Conservation (phyloP, 805 yeast genomes). For the Cyberlindnera galapagoensis region DNA sequence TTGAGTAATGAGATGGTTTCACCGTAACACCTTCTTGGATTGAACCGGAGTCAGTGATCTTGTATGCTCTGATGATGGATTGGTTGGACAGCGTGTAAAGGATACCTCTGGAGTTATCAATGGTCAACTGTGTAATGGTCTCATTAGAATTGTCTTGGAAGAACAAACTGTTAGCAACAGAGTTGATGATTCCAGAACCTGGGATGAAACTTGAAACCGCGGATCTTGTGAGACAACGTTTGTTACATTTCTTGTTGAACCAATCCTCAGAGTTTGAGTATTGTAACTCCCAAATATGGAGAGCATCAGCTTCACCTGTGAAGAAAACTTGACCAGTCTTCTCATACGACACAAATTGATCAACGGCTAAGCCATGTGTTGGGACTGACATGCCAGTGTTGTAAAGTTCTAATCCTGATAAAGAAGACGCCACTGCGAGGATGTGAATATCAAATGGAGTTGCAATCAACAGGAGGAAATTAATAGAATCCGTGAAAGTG, state of each 20-base stretch:
- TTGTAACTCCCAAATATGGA: slow-evolving; percentile 79
- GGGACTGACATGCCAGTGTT: slow-evolving; percentile 81
- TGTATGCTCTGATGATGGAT: slow-evolving; percentile 77
- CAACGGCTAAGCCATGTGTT: slow-evolving; percentile 69
- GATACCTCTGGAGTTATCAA: slow-evolving; percentile 73
- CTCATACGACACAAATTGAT: slow-evolving; percentile 51
- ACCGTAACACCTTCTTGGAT: slow-evolving; percentile 35
- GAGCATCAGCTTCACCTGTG: slow-evolving; percentile 71
- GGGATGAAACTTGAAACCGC: slow-evolving; percentile 46
- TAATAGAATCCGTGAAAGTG: slow-evolving; percentile 74
- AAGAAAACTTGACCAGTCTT: slow-evolving; percentile 77
- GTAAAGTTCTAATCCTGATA: slow-evolving; percentile 56
- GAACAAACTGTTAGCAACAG: slow-evolving; percentile 28
- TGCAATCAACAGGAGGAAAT: slow-evolving; percentile 65
- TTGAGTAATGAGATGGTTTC: slow-evolving; percentile 30
- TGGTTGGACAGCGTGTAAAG: slow-evolving; percentile 77
- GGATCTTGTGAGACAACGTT: slow-evolving; percentile 74
- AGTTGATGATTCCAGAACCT: slow-evolving; percentile 30
- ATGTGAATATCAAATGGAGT: slow-evolving; percentile 77
- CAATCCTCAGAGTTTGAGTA: slow-evolving; percentile 82
- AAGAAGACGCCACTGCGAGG: slow-evolving; percentile 57
- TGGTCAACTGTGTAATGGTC: slow-evolving; percentile 60
- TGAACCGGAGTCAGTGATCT: slow-evolving; percentile 38
- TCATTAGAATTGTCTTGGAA: slow-evolving; percentile 26
- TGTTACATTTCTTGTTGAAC: slow-evolving; percentile 78